phyloP scores from a whole-genome alignment of 768 basidiomycete species.

The Russula lepida region DNA sequence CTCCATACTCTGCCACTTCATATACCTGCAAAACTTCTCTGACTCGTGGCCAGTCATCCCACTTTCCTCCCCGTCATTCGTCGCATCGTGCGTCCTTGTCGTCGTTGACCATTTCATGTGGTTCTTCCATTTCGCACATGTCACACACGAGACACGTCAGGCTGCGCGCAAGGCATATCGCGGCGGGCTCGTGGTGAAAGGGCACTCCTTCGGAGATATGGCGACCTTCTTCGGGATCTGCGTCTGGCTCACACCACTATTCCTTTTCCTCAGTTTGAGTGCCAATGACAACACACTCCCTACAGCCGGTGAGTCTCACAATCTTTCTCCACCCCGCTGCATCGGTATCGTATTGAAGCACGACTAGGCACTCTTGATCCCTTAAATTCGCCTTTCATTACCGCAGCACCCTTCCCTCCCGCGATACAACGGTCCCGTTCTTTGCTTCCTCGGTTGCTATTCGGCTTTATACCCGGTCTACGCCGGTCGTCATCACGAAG shows the following conservation, averaged over 20 bases:
- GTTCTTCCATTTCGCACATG: constrained; percentile 88
- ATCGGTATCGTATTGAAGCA: neutral
- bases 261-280: constrained; percentile 90
- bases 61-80: constrained; percentile 73
- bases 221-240: constrained; percentile 79
- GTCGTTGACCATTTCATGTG: constrained; percentile 89
- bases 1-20: constrained; percentile 73
- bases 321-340: constrained; percentile 24
- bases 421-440: constrained; percentile 32
- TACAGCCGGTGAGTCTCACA: constrained; percentile 24
- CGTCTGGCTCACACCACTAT: constrained; percentile 86
- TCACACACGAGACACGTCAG: constrained; percentile 57
- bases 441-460: constrained; percentile 62
- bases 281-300: constrained; percentile 97
- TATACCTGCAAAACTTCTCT: constrained; percentile 93
- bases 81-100: constrained; percentile 79
- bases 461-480: constrained; percentile 37
- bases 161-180: constrained; percentile 28
- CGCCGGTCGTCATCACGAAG: constrained; percentile 38
- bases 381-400: neutral
- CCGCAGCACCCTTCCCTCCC: constrained; percentile 24
- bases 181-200: constrained; percentile 33
- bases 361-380: neutral
- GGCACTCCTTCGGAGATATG: constrained; percentile 53
- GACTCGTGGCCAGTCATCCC: constrained; percentile 88